phyloP scores from a whole-genome alignment of 176 grass and related monocot species.

The Olyra latifolia region DNA sequence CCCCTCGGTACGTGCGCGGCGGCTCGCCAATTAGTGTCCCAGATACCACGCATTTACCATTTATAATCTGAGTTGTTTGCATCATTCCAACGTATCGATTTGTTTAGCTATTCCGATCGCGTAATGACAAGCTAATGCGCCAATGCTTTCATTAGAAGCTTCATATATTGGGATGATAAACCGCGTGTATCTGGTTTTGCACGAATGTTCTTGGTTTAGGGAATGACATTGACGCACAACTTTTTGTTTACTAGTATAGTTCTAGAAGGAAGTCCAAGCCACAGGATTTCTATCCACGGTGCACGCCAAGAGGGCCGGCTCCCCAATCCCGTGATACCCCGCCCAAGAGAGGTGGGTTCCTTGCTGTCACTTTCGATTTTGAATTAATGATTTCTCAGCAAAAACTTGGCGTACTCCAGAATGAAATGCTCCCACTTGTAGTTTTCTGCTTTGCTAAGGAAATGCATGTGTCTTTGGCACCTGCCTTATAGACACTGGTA shows the following conservation, averaged over 20 bases:
- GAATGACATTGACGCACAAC: neutral
- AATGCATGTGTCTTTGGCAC: slow-evolving; percentile 59
- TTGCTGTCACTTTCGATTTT: slow-evolving; percentile 14
- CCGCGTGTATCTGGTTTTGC: neutral
- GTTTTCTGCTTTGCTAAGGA: slow-evolving; percentile 39
- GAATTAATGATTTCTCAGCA: neutral
- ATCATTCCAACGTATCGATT: neutral
- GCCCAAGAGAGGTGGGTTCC: slow-evolving; percentile 80
- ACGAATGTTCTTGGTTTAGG: slow-evolving; percentile 8
- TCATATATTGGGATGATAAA: neutral
- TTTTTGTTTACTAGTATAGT: slow-evolving; percentile 55
- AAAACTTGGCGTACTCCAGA: neutral
- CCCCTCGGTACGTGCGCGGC: slow-evolving; percentile 52
- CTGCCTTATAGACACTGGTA: slow-evolving; percentile 93
- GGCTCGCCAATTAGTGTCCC: neutral
- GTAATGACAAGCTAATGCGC: neutral
- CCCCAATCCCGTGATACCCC: slow-evolving; percentile 95
- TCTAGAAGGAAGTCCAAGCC: slow-evolving; percentile 61
- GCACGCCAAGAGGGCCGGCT: slow-evolving; percentile 61
- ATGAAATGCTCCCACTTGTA: slow-evolving; percentile 11
- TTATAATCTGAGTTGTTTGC: neutral
- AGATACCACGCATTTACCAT: slow-evolving; percentile 5
- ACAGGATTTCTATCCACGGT: slow-evolving; percentile 66
- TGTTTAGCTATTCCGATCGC: slow-evolving; percentile 1
- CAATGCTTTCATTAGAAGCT: slow-evolving; percentile 32